Evolutionary conservation across 257 asterid genomes (phyloP), one percentile per base, ranked within the genome.

Genomic region (Gentiana macrophylla): DNA sequence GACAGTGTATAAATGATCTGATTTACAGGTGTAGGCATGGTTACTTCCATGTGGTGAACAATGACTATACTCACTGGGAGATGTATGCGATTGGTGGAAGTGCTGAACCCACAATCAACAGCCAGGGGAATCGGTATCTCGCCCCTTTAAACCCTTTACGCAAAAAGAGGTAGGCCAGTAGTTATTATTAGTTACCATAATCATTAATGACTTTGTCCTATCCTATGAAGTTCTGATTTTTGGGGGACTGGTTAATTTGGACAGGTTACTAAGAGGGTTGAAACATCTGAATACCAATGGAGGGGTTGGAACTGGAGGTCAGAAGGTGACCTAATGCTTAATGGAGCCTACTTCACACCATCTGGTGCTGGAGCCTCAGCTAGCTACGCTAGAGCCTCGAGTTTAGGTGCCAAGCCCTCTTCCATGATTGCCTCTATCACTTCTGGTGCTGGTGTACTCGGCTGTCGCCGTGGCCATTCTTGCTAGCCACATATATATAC

Each of bases 31-130:
- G 97, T 59, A 76, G 97, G 51, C 95, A 82, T 53, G 97, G 97
- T 1, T 88, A 88, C 76, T 86, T 89, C 73, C 97, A 89, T 51
- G 97, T 89, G 61, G 97, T 89, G 76, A 89, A 89, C 92, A 89
- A 89, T 54, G 97, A 89, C 74, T 89, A 89, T 69, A 89, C 95
- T 62, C 97, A 89, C 60, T 89, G 97, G 97, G 94, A 85, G 70
- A 89, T 89, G 97, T 89, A 89, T 61, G 97, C 97, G 32, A 89
- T 89, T 11, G 97, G 97, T 52, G 97, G 97, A 61, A 89, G 97
- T 35, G 97, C 86, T 35, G 61, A 60, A 53, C 97, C 97, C 62
- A 89, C 97, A 51, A 89, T 89, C 74, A 89, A 85, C 72, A 89
- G 97, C 72, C 97, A 89, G 59, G 97, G 94, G 41, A 89, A 89